phyloP scores from a whole-genome alignment of 2,329 filamentous ascomycete species.

The Epichloe coenophiala region DNA sequence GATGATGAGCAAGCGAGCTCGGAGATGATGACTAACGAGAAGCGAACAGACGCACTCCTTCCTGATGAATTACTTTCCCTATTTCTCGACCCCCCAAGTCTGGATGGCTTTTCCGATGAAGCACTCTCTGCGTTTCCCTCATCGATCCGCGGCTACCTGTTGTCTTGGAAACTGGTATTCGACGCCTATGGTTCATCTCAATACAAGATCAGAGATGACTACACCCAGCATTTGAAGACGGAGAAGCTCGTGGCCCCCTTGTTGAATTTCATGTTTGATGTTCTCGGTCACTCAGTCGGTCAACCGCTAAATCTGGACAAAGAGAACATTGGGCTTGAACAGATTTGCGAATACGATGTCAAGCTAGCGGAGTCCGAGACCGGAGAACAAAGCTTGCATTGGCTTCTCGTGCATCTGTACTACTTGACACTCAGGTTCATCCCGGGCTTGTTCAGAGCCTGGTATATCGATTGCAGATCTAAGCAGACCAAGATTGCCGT shows the following conservation, averaged over 20 bases:
- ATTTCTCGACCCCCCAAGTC: constrained; percentile 63
- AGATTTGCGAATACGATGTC: constrained; percentile 43
- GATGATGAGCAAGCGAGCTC: accelerated
- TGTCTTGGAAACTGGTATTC: constrained; percentile 84
- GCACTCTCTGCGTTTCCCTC: constrained; percentile 56
- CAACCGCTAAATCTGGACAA: constrained; percentile 63
- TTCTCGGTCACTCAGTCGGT: constrained; percentile 65
- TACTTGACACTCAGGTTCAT: constrained; percentile 67
- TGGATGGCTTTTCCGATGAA: constrained; percentile 53
- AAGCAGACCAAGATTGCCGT: constrained; percentile 70
- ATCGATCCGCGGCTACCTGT: constrained; percentile 62
- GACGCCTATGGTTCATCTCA: constrained; percentile 70
- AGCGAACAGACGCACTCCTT: constrained; percentile 43
- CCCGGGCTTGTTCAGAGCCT: constrained; percentile 65
- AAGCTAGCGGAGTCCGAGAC: constrained; percentile 40
- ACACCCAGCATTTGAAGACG: constrained; percentile 65
- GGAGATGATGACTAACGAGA: not conserved
- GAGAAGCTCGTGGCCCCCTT: constrained; percentile 55
- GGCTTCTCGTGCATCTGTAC: constrained; percentile 75
- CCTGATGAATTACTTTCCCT: constrained; percentile 78
- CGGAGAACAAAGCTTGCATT: constrained; percentile 63
- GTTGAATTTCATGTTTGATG: constrained; percentile 69
- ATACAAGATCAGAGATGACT: constrained; percentile 70
- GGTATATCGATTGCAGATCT: constrained; percentile 75
- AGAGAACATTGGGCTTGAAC: constrained; percentile 41